phyloP scores from a whole-genome alignment of 495 filamentous ascomycete species.

The Entonaema liquescens region DNA sequence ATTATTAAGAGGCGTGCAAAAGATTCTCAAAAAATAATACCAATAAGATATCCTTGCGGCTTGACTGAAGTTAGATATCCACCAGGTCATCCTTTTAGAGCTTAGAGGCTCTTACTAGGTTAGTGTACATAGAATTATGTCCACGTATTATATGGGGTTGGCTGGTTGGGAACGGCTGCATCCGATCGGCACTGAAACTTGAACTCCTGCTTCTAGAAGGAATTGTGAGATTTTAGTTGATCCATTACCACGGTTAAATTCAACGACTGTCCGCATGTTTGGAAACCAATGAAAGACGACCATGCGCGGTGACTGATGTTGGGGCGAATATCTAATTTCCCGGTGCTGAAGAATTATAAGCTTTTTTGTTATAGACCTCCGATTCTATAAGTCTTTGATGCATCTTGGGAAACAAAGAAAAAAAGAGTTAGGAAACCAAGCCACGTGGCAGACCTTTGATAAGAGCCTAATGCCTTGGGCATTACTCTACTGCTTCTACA shows the following conservation, averaged over 20 bases:
- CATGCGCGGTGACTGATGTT: neutral
- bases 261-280: neutral
- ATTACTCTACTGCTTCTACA: neutral
- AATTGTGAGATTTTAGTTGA: neutral
- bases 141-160: neutral
- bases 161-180: constrained; percentile 4
- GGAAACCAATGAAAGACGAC: constrained; percentile 9
- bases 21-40: neutral
- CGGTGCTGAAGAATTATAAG: neutral
- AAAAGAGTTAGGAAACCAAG: neutral
- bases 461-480: neutral
- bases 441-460: neutral
- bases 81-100: neutral
- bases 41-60: neutral
- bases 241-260: constrained; percentile 1
- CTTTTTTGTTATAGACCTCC: neutral
- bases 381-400: neutral
- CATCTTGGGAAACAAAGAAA: neutral
- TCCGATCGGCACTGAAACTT: neutral
- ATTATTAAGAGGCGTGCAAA: neutral
- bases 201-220: constrained; percentile 2
- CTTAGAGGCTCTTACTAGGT: constrained; percentile 1
- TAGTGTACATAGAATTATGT: neutral
- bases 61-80: neutral
- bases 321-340: neutral